Base-by-base conservation (phyloP, 257 asterid species). In the Hygrophila difformis region DNA sequence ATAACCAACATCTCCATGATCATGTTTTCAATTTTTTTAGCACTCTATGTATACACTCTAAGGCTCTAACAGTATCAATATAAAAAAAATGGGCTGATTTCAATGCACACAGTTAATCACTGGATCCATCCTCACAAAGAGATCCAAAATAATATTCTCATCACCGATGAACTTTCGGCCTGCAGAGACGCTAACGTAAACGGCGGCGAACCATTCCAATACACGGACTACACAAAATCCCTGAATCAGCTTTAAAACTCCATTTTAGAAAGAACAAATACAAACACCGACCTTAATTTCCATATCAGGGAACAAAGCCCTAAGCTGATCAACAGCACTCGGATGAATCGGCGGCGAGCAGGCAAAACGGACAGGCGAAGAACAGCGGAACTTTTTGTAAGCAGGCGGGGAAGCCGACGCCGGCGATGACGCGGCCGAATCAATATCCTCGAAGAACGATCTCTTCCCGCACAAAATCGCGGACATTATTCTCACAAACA, bases 391-490 rank as follows among this genome's bases (percentile, higher is more conserved):
- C 70, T 62, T 81, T 79, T 85, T 85, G 50, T 76, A 50, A 26
- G 44, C 53, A 55, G 82, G 79, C 47, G 77, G 75, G 6, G 87
- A 60, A 0, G 76, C 65, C 8, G 83, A 74, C 28, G 60, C 49
- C 38, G 93, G 84, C 31, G 84, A 73, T 31, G 82, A 44, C 39
- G 67, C 51, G n/a, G 61, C 51, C 18, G 83, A 62, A 49, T 71
- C 84, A 16, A 68, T 53, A 14, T 80, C 97, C 42, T 87, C 94
- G 56, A 75, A 73, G 78, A 79, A 87, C n/a, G 87, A 77, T 65
- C 97, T 68, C 84, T 87, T 87, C 22, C 94, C 85, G 22, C 84
- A 87, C 39, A 87, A 76, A 4, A 76, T 38, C 4, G 93, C 87
- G 65, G 97, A 77, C 97, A 87, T 87, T 29, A 57, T 75, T 3